Base-by-base conservation (phyloP, 768 basidiomycete genomes). In the Lactifluus echinatus region DNA sequence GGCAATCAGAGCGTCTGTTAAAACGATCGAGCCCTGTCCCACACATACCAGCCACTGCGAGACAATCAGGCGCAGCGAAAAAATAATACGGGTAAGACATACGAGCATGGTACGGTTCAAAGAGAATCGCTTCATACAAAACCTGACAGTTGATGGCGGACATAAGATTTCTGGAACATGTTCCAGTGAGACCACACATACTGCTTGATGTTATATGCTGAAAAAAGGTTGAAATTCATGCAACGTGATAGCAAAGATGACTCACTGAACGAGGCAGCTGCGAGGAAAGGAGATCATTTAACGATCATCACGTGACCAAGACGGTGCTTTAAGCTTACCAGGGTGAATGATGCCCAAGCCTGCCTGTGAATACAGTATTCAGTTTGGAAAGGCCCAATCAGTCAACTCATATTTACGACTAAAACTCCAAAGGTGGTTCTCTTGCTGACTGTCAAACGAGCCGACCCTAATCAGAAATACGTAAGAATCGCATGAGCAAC, bases 1-100 rank as follows among this genome's bases (percentile, higher is more conserved):
- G 2, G 79, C 79, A 44, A 80, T 79, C 55, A 78, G 68, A 57
- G 77, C 69, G 61, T 80, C 79, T 10, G 77, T 74, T 15, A 73
- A 73, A n/a, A 76, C 75, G 24, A 76, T 76, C 53, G 75, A 73
- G 33, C 76, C 74, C 10, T 69, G 26, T 1, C 78, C 79, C 24
- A 72, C 62, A 60, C 73, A 75, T 8, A 78, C 76, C 14, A 81
- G 72, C 79, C 79, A 79, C 79, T 74, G 51, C 34, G 8, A 10
- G 15, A 12, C 21, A 17, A 17, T 48, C 15, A 53, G 45, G 19
- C n/a, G 11, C 12, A 4, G 14, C 26, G 28, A 39, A 52, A n/a
- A 6, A 3, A 21, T 8, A 36, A 28, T 26, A 21, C 24, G 1
- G 4, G 43, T 5, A 21, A 69, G 44, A 24, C 68, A 65, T 37